phyloP scores from a whole-genome alignment of 1,139 yeast species.

The Kurtzmaniella quercitrusa region DNA sequence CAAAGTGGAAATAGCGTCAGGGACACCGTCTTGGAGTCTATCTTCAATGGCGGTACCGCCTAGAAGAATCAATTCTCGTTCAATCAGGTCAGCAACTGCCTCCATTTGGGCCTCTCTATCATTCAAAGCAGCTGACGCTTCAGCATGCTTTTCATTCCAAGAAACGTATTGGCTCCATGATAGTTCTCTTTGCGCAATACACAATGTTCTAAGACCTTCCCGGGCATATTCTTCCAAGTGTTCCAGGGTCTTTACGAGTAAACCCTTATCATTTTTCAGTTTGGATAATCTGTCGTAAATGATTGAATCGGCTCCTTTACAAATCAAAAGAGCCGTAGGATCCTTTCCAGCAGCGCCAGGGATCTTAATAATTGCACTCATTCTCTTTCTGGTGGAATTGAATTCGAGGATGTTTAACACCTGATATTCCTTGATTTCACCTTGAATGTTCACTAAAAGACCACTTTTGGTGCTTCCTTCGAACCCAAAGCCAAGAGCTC shows the following conservation, averaged over 20 bases:
- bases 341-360: constrained; percentile 33
- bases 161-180: constrained; percentile 39
- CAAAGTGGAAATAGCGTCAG: constrained; percentile 81
- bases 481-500: constrained; percentile 51
- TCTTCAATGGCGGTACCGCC: constrained; percentile 99
- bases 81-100: constrained; percentile 74
- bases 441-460: constrained; percentile 39
- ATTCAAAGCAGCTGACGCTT: constrained; percentile 40
- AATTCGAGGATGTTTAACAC: constrained; percentile 51
- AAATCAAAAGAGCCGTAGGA: constrained; percentile 37
- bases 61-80: constrained; percentile 61
- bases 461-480: constrained; percentile 45
- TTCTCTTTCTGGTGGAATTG: constrained; percentile 57
- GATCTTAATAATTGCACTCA: constrained; percentile 82
- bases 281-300: constrained; percentile 40
- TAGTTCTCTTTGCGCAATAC: constrained; percentile 44
- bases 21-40: constrained; percentile 92
- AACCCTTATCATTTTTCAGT: constrained; percentile 22
- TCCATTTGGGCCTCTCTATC: constrained; percentile 76
- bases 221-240: constrained; percentile 44
- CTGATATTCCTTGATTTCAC: constrained; percentile 41
- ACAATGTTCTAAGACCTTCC: constrained; percentile 46
- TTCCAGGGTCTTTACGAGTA: constrained; percentile 33
- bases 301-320: constrained; percentile 49
- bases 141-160: constrained; percentile 40